Evolutionary conservation across 305 asterid species (phyloP).

Genomic region (Andrographis paniculata): DNA sequence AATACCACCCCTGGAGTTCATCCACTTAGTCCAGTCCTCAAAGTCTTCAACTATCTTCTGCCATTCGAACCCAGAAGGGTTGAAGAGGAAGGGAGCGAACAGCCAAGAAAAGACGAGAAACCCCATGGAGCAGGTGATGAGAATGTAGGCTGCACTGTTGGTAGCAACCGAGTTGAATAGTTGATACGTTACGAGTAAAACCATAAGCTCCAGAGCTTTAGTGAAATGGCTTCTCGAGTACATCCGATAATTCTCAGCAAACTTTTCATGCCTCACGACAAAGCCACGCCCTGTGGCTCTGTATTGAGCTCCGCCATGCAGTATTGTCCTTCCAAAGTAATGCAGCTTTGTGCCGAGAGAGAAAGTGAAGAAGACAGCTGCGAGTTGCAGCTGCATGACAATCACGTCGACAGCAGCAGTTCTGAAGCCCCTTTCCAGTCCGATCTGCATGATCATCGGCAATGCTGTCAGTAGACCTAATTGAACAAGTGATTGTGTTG

Average conservation of each 20-base stretch:
- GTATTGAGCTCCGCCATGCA: constrained; percentile 95
- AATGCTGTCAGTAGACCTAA: constrained; percentile 82
- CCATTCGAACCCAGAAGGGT: constrained; percentile 97
- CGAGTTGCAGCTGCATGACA: constrained; percentile 89
- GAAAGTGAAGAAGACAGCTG: constrained; percentile 93
- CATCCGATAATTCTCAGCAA: constrained; percentile 92
- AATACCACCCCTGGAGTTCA: constrained; percentile 79
- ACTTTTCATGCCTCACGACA: constrained; percentile 89
- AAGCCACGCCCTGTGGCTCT: constrained; percentile 99
- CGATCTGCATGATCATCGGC: constrained; percentile 97
- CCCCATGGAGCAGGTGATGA: constrained; percentile 82
- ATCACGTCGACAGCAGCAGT: constrained; percentile 79
- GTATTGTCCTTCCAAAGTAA: constrained; percentile 87
- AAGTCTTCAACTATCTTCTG: constrained; percentile 92
- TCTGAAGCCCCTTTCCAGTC: constrained; percentile 88
- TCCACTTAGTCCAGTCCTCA: constrained; percentile 96
- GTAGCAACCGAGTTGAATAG: constrained; percentile 59
- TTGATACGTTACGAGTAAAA: constrained; percentile 68
- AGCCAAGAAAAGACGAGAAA: constrained; percentile 95
- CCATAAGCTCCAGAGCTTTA: constrained; percentile 81
- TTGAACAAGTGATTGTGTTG: constrained; percentile 84
- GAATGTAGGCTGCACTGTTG: constrained; percentile 61
- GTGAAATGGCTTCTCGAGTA: constrained; percentile 92
- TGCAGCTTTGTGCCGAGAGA: constrained; percentile 94
- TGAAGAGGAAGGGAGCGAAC: constrained; percentile 87